A percentile compares a stretch with the other conserved stretches of the same genome.
phyloP scores from a whole-genome alignment of 2,329 filamentous ascomycete species.

The Exophiala viscosa region DNA sequence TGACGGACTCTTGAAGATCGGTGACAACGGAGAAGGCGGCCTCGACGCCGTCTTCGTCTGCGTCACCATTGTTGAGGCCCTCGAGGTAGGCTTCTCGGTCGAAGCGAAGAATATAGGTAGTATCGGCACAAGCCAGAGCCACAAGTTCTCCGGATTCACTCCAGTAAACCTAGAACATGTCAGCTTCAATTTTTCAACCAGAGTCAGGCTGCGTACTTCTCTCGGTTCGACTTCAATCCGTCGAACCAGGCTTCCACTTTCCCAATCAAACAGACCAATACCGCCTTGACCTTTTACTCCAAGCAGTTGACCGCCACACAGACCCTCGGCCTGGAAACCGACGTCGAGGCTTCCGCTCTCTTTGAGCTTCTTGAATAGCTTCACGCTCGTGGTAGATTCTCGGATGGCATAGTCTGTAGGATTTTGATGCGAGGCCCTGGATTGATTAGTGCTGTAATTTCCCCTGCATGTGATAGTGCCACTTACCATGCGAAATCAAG shows the following conservation, averaged over 20 bases:
- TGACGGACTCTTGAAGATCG: conserved; percentile 88
- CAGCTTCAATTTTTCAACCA: neutral
- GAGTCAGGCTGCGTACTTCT: conserved; percentile 40
- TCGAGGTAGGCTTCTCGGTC: conserved; percentile 84
- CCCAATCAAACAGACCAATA: conserved; percentile 96
- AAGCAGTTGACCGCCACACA: conserved; percentile 82
- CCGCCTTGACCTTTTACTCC: conserved; percentile 94
- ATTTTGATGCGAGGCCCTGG: conserved; percentile 22
- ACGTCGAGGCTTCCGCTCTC: conserved; percentile 86
- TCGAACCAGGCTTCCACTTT: conserved; percentile 79
- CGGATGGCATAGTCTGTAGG: conserved; percentile 92
- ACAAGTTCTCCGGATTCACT: conserved; percentile 94
- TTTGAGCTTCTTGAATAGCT: conserved; percentile 96
- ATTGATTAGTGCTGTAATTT: neutral
- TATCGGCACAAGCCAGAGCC: conserved; percentile 87
- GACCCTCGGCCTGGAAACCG: conserved; percentile 88
- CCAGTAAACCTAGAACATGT: conserved; percentile 74
- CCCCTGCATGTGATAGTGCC: conserved; percentile 76
- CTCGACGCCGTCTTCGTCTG: conserved; percentile 90
- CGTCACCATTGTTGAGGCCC: conserved; percentile 73
- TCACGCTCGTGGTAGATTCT: conserved; percentile 85
- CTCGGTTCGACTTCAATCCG: conserved; percentile 78
- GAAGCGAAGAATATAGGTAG: conserved; percentile 89
- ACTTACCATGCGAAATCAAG: conserved; percentile 90
- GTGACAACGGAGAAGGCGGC: conserved; percentile 94